A percentile compares a stretch with the other conserved stretches of the same genome.
These are phyloP conservation scores for Venturiaceae sp. DNA, from an alignment of 2,329 filamentous ascomycete genomes.

Conservation along the genomic window DNA sequence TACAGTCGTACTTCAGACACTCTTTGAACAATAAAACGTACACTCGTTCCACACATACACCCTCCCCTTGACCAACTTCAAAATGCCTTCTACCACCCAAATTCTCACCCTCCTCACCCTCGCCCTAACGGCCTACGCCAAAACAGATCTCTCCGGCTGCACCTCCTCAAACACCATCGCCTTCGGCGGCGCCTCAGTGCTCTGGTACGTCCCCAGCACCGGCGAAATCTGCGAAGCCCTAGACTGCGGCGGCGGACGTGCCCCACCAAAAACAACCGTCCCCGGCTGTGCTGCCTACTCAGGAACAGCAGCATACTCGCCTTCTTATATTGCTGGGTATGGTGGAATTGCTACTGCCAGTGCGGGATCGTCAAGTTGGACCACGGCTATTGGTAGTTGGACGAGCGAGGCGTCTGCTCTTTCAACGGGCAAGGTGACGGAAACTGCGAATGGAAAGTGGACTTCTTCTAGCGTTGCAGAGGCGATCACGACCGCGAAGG, in stretches of 20 bases:
- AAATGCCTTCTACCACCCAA: constrained; percentile 15
- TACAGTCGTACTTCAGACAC: neutral
- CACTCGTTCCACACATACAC: neutral
- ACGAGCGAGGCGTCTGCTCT: neutral
- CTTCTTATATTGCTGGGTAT: constrained; percentile 35
- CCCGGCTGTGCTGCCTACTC: constrained; percentile 50
- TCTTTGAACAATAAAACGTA: neutral
- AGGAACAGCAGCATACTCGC: constrained; percentile 46
- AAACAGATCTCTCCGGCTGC: constrained; percentile 31
- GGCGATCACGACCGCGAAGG: neutral
- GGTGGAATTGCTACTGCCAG: constrained; percentile 6
- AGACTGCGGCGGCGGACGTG: constrained; percentile 59
- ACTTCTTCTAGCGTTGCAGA: neutral
- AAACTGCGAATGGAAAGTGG: neutral
- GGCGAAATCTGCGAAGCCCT: constrained; percentile 55
- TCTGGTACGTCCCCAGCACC: constrained; percentile 53
- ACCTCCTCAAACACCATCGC: constrained; percentile 28
- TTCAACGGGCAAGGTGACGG: no score
- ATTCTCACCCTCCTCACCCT: constrained; percentile 20
- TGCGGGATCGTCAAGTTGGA: neutral
- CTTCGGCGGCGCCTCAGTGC: constrained; percentile 33
- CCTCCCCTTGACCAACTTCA: neutral
- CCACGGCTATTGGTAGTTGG: neutral
- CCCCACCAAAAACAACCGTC: constrained; percentile 52
- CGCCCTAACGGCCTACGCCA: constrained; percentile 19